These are phyloP conservation scores for Arthroderma sp. DNA, from an alignment of 2,329 filamentous ascomycete genomes.

Conservation along the genomic window DNA sequence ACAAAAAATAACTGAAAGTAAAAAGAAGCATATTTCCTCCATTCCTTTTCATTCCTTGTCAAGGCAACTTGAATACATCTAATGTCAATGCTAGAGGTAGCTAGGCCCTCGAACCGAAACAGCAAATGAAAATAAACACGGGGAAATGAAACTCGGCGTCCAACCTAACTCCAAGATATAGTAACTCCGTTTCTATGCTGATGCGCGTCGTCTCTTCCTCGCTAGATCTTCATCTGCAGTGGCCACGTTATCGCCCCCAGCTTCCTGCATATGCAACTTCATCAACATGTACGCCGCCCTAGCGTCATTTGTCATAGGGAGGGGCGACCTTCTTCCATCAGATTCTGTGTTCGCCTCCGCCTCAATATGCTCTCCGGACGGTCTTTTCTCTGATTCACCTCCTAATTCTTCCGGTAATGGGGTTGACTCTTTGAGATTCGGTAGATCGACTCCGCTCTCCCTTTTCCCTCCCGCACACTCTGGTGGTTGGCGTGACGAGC, in stretches of 20 bases:
- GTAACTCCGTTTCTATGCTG: constrained; percentile 6
- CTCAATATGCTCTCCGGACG: neutral
- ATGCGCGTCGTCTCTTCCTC: constrained; percentile 14
- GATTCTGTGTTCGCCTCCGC: neutral
- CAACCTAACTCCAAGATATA: neutral
- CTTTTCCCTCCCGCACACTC: neutral
- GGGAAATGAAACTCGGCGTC: neutral
- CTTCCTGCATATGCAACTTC: constrained; percentile 25
- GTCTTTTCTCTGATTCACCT: neutral
- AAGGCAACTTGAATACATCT: neutral
- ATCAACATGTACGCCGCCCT: constrained; percentile 30
- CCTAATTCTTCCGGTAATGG: neutral
- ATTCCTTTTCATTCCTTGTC: neutral
- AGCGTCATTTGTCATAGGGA: constrained; percentile 20
- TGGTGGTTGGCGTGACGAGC: neutral
- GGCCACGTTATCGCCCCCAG: constrained; percentile 1
- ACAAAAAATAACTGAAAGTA: neutral
- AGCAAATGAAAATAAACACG: neutral
- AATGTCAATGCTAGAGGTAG: neutral
- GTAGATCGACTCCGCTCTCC: neutral
- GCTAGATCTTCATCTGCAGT: constrained; percentile 14
- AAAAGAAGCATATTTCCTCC: neutral
- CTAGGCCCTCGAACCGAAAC: neutral
- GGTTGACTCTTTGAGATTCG: neutral
- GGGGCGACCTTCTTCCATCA: constrained; percentile 17